A percentile compares a stretch with the other conserved stretches of the same genome.
phyloP scores from a whole-genome alignment of 164 flowering plant species.

The Amborella trichopoda region DNA sequence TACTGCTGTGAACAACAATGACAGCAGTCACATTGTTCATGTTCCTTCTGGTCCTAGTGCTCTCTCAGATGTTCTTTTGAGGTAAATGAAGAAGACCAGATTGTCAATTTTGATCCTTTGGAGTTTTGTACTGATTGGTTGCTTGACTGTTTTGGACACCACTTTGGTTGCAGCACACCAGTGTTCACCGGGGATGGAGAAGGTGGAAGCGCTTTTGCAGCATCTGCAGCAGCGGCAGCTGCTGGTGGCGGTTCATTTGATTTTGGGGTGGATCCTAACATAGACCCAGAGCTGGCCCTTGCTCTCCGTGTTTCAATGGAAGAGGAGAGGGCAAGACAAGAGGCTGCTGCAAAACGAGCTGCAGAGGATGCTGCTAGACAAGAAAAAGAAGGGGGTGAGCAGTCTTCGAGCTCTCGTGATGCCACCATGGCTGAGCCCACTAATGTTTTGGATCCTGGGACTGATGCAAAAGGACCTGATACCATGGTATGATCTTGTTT shows the following conservation, averaged over 20 bases:
- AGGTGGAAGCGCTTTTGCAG: slow-evolving; percentile 90
- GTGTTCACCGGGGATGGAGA: slow-evolving; percentile 94
- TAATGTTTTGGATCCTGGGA: slow-evolving; percentile 28
- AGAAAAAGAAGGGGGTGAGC: slow-evolving; percentile 59
- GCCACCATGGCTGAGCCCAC: slow-evolving; percentile 50
- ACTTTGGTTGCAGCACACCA: slow-evolving; percentile 53
- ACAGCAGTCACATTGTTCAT: slow-evolving; percentile 84
- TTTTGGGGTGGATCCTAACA: slow-evolving; percentile 95
- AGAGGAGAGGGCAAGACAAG: slow-evolving; percentile 99
- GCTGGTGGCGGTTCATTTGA: slow-evolving; percentile 80
- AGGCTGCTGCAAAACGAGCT: slow-evolving; percentile 93
- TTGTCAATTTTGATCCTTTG: background rate
- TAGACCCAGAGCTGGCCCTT: slow-evolving; percentile 97
- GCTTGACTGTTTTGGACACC: background rate
- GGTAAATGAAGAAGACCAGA: slow-evolving; percentile 23
- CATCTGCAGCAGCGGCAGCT: slow-evolving; percentile 75
- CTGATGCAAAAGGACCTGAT: slow-evolving; percentile 34
- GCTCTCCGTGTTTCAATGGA: slow-evolving; percentile 98
- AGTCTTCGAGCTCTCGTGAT: slow-evolving; percentile 47
- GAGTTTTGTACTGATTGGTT: background rate
- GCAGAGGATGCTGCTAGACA: slow-evolving; percentile 68
- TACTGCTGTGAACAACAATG: slow-evolving; percentile 76
- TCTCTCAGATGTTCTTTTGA: slow-evolving; percentile 85
- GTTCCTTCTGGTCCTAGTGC: slow-evolving; percentile 81
- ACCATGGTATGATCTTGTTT: no score